These are phyloP conservation scores for Ceriops zippeliana DNA, from an alignment of 345 rosid genomes.

Conservation along the genomic window DNA sequence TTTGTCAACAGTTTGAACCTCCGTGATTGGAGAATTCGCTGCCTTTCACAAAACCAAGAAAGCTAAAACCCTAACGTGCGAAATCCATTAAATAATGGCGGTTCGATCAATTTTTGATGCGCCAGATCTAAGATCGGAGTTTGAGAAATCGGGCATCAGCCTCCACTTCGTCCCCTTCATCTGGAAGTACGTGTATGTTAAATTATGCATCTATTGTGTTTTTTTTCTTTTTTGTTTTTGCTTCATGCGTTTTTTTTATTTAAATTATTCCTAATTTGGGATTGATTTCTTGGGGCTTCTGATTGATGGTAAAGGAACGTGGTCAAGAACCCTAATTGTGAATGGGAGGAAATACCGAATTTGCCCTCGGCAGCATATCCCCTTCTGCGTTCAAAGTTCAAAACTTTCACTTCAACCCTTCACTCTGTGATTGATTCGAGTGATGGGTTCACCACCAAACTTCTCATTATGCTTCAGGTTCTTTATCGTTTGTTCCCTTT, in stretches of 20 bases:
- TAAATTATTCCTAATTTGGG: not conserved
- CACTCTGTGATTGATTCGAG: conserved; percentile 63
- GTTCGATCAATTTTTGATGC: conserved; percentile 64
- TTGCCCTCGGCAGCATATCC: conserved; percentile 70
- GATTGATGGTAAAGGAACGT: conserved; percentile 38
- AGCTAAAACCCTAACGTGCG: too few species aligned
- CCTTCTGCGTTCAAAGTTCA: conserved; percentile 72
- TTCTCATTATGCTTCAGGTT: conserved; percentile 80
- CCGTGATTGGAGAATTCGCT: too few species aligned
- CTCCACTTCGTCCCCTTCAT: conserved; percentile 52
- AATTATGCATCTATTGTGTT: not conserved
- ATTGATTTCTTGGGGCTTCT: not conserved
- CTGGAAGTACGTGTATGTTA: conserved; percentile 56
- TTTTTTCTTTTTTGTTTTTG: too few species aligned
- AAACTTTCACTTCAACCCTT: conserved; percentile 68
- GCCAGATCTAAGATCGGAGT: conserved; percentile 49
- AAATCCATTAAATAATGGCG: conserved; percentile 10
- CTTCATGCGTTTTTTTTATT: not conserved
- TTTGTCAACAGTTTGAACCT: too few species aligned
- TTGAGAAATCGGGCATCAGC: conserved; percentile 59
- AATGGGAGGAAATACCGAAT: conserved; percentile 65
- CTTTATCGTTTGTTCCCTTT: not conserved
- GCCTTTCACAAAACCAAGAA: too few species aligned
- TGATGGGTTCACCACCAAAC: conserved; percentile 82
- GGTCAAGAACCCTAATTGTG: conserved; percentile 71